phyloP scores from a whole-genome alignment of 176 grass and related monocot genomes.

The Carex littledalei region DNA sequence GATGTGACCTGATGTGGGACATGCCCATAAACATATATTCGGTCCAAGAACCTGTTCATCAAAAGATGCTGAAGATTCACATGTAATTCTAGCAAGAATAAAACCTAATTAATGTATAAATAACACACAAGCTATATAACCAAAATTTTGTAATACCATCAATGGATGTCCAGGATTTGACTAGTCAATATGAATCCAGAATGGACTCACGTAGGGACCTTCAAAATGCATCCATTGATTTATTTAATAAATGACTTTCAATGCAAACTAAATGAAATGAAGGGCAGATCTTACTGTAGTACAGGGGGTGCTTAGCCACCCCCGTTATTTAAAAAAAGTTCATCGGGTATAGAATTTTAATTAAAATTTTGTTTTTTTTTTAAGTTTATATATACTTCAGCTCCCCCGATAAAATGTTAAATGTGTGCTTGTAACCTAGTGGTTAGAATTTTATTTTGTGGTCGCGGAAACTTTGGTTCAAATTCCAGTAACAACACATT shows the following conservation, averaged over 20 bases:
- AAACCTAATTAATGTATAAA: neutral
- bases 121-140: neutral
- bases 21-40: constrained; percentile 69
- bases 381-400: too few relatives aligned
- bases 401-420: too few relatives aligned
- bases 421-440: too few relatives aligned
- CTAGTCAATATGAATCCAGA: neutral
- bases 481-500: too few relatives aligned
- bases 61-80: neutral
- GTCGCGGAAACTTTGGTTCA: too few relatives aligned
- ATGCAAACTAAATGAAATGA: neutral
- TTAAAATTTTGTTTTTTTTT: too few relatives aligned
- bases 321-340: too few relatives aligned
- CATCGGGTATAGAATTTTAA: too few relatives aligned
- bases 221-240: neutral
- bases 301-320: too few relatives aligned
- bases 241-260: neutral
- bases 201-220: neutral
- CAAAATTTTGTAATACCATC: neutral
- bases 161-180: neutral
- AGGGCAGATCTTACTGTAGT: too few relatives aligned
- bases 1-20: constrained; percentile 48
- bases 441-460: too few relatives aligned
- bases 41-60: constrained; percentile 55
- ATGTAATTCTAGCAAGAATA: neutral